Conservation (phyloP, 2,329 filamentous ascomycete genomes). For the Pseudocercospora musae region DNA sequence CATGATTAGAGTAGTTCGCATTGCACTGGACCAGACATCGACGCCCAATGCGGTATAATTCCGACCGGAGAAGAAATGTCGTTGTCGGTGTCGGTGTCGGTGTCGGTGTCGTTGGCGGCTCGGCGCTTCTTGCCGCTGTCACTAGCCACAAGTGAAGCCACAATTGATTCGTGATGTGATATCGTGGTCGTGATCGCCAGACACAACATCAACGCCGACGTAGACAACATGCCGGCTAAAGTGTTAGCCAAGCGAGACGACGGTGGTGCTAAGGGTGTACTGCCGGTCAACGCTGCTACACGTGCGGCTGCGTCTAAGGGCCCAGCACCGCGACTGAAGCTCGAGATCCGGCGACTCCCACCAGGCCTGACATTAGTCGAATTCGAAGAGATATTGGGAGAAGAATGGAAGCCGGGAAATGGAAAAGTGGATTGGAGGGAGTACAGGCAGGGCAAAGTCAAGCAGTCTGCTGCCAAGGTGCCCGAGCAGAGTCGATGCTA, state of each 20-base stretch:
- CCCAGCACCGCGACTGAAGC: slow-evolving; percentile 68
- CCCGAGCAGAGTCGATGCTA: slow-evolving; percentile 79
- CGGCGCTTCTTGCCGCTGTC: neutral
- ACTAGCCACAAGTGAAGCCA: neutral
- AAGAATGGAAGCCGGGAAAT: slow-evolving; percentile 75
- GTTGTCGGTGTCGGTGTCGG: neutral
- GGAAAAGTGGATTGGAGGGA: slow-evolving; percentile 82
- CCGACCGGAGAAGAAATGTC: neutral
- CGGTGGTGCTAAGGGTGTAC: slow-evolving; percentile 28
- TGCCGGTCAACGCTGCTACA: slow-evolving; percentile 33
- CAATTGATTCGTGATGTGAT: neutral
- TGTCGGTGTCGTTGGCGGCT: neutral
- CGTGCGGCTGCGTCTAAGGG: slow-evolving; percentile 37
- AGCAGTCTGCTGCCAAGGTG: slow-evolving; percentile 74
- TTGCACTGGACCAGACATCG: neutral
- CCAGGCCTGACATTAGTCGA: slow-evolving; percentile 80
- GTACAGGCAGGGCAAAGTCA: slow-evolving; percentile 73
- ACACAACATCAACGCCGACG: neutral
- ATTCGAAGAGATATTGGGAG: slow-evolving; percentile 67
- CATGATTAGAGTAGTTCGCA: neutral
- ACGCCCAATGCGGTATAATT: too few species aligned
- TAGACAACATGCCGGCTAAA: slow-evolving; percentile 31
- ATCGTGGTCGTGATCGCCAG: neutral
- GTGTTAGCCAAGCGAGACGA: slow-evolving; percentile 29
- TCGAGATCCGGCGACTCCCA: slow-evolving; percentile 78